A percentile compares a stretch with the other conserved stretches of the same genome.
Conservation (phyloP, 2,329 filamentous ascomycete species). For the Aureobasidium musti region DNA sequence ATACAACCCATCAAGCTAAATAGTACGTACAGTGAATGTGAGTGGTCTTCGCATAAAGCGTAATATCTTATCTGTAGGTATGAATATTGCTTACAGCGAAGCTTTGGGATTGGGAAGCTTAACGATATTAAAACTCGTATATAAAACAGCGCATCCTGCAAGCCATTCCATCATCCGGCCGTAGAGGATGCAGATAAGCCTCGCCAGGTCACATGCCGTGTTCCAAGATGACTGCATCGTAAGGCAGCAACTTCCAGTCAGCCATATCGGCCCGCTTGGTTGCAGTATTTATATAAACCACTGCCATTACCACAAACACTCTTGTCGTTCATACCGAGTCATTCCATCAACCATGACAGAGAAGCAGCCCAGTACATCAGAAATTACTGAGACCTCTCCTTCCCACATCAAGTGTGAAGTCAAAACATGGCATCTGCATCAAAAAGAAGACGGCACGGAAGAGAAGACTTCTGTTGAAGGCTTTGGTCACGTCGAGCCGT, state of each 20-base stretch:
- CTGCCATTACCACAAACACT: background rate
- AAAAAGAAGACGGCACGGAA: conserved; percentile 8
- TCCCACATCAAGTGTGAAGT: conserved; percentile 5
- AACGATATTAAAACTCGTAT: background rate
- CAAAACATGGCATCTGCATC: conserved; percentile 12
- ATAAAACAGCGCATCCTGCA: conserved; percentile 12
- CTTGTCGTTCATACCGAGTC: background rate
- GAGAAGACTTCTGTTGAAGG: conserved; percentile 4
- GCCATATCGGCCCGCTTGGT: background rate
- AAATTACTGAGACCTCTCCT: background rate
- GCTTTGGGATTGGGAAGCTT: background rate
- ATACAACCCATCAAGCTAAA: background rate
- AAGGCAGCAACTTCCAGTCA: background rate
- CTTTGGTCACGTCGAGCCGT: background rate
- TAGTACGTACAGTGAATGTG: background rate
- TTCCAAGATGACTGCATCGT: background rate
- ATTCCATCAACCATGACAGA: background rate
- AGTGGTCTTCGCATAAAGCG: background rate
- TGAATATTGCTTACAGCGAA: background rate
- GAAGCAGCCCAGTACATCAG: background rate
- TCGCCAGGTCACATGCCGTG: background rate
- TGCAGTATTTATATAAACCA: background rate
- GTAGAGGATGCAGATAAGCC: background rate
- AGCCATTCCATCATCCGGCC: background rate
- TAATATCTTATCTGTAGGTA: background rate